phyloP scores from a whole-genome alignment of 805 yeast genomes.

The Barnettozyma pratensis region DNA sequence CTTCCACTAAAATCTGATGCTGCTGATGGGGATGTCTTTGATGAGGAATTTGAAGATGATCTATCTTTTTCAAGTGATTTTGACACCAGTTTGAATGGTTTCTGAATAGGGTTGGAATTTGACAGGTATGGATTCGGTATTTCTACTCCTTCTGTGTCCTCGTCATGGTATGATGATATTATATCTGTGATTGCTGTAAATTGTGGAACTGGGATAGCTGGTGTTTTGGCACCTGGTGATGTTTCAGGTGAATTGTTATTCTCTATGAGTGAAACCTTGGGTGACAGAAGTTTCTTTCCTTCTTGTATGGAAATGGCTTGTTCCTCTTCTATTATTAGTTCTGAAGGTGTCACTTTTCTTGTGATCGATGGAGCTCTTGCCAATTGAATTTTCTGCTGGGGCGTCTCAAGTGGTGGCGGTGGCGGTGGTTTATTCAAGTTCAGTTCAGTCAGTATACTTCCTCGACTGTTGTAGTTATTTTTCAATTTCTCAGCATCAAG shows the following conservation, averaged over 20 bases:
- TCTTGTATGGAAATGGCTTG: too few relatives aligned
- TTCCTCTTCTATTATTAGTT: too few relatives aligned
- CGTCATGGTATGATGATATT: background rate
- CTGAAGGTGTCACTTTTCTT: too few relatives aligned
- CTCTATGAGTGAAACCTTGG: too few relatives aligned
- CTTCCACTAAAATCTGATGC: slow-evolving; percentile 6
- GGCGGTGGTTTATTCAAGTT: background rate
- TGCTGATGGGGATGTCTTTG: slow-evolving; percentile 2
- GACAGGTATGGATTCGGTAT: background rate
- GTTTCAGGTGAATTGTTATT: too few relatives aligned
- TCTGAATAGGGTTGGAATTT: background rate
- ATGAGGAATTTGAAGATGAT: slow-evolving; percentile 3
- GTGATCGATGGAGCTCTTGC: background rate
- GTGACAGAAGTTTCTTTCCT: too few relatives aligned
- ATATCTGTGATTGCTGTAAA: background rate
- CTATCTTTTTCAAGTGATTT: background rate
- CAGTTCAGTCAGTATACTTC: slow-evolving; percentile 13
- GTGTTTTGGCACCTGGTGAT: background rate
- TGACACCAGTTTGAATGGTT: slow-evolving; percentile 3
- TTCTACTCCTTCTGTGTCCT: background rate
- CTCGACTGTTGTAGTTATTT: background rate
- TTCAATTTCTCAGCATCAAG: slow-evolving; percentile 14
- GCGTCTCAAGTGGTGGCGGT: background rate
- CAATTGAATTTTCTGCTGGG: background rate
- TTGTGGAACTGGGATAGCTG: slow-evolving; percentile 1